These are phyloP conservation scores for Solanum ahanhuiri DNA, from an alignment of 257 asterid species.

Conservation along the genomic window DNA sequence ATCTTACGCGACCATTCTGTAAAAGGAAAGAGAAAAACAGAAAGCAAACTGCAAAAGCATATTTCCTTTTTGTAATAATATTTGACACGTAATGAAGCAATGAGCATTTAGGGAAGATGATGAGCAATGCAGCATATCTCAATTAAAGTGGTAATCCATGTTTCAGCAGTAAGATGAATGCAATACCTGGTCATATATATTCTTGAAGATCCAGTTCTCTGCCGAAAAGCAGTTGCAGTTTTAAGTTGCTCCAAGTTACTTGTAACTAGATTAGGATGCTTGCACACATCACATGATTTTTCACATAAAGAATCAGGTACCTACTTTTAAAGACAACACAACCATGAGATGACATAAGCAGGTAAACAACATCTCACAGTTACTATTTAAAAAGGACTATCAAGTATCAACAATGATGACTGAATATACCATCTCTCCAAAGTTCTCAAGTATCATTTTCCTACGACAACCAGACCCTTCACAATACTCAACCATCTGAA, in stretches of 20 bases:
- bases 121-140: neutral
- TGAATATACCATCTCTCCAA: slow-evolving; percentile 72
- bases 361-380: slow-evolving; percentile 5
- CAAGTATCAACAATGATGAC: neutral
- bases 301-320: slow-evolving; percentile 56
- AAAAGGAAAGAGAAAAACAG: neutral
- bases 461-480: slow-evolving; percentile 83
- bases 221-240: slow-evolving; percentile 30
- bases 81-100: neutral
- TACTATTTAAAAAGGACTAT: neutral
- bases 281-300: slow-evolving; percentile 87
- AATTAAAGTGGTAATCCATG: neutral
- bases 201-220: slow-evolving; percentile 51
- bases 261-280: slow-evolving; percentile 55
- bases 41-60: neutral
- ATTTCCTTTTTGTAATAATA: neutral
- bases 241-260: slow-evolving; percentile 68
- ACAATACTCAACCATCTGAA: slow-evolving; percentile 83
- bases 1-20: neutral
- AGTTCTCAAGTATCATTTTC: slow-evolving; percentile 81
- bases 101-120: neutral
- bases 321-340: slow-evolving; percentile 36
- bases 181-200: slow-evolving; percentile 74
- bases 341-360: neutral
- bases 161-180: neutral